Evolutionary conservation across 2,329 filamentous ascomycete genomes (phyloP).

Genomic region (Diaporthe destruens): DNA sequence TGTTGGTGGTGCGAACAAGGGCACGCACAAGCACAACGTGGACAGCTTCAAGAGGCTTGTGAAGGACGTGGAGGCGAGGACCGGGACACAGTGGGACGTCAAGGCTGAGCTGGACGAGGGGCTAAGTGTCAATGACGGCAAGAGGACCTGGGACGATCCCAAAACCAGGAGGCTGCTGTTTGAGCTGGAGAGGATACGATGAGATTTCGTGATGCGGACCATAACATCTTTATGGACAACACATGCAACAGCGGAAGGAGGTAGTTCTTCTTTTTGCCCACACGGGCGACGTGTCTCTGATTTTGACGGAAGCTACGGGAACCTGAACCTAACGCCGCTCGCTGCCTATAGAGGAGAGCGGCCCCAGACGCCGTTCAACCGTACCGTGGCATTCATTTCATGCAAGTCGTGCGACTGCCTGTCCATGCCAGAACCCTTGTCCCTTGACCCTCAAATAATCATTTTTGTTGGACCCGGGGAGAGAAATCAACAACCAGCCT

Average conservation of each 20-base stretch:
- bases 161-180: slow-evolving; percentile 43
- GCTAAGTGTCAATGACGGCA: slow-evolving; percentile 44
- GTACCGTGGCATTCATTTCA: slow-evolving; percentile 38
- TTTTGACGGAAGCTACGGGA: slow-evolving; percentile 41
- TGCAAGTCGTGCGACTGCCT: slow-evolving; percentile 39
- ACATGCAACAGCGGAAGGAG: neutral
- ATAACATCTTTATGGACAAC: no score
- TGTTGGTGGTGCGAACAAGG: slow-evolving; percentile 35
- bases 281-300: slow-evolving; percentile 40
- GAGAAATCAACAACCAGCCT: slow-evolving; percentile 29
- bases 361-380: slow-evolving; percentile 40
- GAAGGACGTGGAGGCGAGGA: slow-evolving; percentile 41
- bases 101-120: slow-evolving; percentile 44
- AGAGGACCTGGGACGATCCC: slow-evolving; percentile 46
- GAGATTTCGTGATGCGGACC: no score
- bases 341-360: slow-evolving; percentile 24
- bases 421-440: slow-evolving; percentile 38
- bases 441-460: slow-evolving; percentile 34
- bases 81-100: slow-evolving; percentile 46
- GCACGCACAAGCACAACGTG: slow-evolving; percentile 51
- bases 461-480: slow-evolving; percentile 13
- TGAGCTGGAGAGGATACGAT: slow-evolving; percentile 39
- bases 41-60: slow-evolving; percentile 46
- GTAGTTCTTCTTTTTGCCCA: slow-evolving; percentile 29
- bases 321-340: slow-evolving; percentile 40